Conservation (phyloP, 2,329 filamentous ascomycete genomes). For the Cladophialophora yegresii region DNA sequence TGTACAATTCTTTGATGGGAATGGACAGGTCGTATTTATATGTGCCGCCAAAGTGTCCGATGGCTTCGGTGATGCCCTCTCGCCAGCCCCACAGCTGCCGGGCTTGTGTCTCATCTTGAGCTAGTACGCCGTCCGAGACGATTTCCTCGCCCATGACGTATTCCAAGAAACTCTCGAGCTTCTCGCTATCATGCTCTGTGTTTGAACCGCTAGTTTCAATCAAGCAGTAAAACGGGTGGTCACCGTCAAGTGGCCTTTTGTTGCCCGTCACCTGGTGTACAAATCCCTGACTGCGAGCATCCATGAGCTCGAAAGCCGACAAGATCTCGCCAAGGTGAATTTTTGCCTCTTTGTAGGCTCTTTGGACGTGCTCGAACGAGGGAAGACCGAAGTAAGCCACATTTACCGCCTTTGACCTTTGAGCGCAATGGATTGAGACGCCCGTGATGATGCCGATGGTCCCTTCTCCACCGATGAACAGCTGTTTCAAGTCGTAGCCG, state of each 20-base stretch:
- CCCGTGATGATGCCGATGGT: constrained; percentile 93
- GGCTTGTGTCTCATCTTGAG: constrained; percentile 89
- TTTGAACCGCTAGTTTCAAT: constrained; percentile 97
- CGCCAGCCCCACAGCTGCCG: constrained; percentile 86
- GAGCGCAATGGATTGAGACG: constrained; percentile 84
- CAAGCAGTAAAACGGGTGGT: constrained; percentile 92
- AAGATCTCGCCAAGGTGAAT: constrained; percentile 88
- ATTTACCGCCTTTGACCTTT: constrained; percentile 82
- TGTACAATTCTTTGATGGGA: constrained; percentile 81
- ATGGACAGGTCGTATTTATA: constrained; percentile 99
- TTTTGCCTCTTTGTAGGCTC: constrained; percentile 87
- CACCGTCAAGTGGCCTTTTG: constrained; percentile 76
- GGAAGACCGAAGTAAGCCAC: constrained; percentile 92
- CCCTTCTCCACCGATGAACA: constrained; percentile 94
- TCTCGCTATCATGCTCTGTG: constrained; percentile 86
- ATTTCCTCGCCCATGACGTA: constrained; percentile 86
- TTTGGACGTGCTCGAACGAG: constrained; percentile 84
- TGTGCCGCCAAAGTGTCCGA: constrained; percentile 87
- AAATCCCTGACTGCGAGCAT: constrained; percentile 75
- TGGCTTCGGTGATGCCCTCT: constrained; percentile 86
- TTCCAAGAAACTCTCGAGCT: constrained; percentile 87
- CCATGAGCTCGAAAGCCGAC: constrained; percentile 98
- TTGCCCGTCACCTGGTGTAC: constrained; percentile 73
- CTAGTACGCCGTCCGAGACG: constrained; percentile 84
- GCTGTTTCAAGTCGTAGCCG: constrained; percentile 93